Evolutionary conservation across 2,329 filamentous ascomycete species (phyloP).

Genomic region (Talaromyces amestolkiae): DNA sequence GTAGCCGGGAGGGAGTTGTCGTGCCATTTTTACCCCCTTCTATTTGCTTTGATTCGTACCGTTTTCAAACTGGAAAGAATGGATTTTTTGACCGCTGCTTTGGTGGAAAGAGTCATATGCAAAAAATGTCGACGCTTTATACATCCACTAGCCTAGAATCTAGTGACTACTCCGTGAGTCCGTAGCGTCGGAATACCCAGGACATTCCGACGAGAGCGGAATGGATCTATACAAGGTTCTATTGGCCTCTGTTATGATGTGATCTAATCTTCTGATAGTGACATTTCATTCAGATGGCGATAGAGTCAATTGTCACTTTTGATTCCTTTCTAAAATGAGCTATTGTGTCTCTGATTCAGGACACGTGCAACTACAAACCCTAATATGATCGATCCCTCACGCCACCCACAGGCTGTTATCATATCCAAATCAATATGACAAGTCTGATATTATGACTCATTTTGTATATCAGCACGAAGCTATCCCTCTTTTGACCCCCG

Average conservation of each 20-base stretch:
- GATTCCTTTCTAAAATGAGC: not conserved
- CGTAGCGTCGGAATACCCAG: not conserved
- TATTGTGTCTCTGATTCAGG: not conserved
- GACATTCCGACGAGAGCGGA: not conserved
- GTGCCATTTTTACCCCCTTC: not conserved
- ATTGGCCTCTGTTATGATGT: not conserved
- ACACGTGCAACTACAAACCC: slow-evolving; percentile 16
- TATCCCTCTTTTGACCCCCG: not conserved
- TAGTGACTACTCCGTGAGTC: not conserved
- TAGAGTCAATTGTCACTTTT: not conserved
- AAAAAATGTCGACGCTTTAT: not conserved
- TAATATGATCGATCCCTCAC: not conserved
- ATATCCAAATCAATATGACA: not conserved
- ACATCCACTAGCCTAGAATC: not conserved
- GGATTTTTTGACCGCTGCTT: not conserved
- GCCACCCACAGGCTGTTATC: not conserved
- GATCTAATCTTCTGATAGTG: not conserved
- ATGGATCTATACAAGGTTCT: not conserved
- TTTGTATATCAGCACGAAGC: not conserved
- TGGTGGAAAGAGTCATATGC: not conserved
- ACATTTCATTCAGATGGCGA: not conserved
- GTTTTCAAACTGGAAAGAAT: not conserved
- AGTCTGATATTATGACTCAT: not conserved
- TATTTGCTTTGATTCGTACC: not conserved
- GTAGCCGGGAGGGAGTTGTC: slow-evolving; percentile 36